phyloP scores from a whole-genome alignment of 2,329 filamentous ascomycete genomes.

The Teratosphaeria destructans region DNA sequence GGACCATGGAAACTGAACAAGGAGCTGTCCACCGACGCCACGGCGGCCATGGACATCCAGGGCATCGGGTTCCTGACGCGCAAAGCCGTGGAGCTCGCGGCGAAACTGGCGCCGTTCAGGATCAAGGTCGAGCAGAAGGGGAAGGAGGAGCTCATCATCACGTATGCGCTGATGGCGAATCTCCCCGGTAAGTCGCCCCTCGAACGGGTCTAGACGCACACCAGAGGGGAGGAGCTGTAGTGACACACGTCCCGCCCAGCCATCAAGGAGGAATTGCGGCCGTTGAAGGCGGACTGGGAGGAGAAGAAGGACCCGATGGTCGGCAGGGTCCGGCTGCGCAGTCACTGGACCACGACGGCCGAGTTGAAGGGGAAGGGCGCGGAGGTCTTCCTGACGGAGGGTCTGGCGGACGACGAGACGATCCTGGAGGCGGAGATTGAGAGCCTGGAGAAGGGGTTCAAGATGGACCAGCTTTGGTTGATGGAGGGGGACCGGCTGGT shows the following conservation, averaged over 20 bases:
- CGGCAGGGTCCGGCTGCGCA: not conserved
- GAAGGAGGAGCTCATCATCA: not conserved
- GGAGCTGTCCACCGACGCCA: conserved; percentile 1
- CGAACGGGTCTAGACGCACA: not conserved
- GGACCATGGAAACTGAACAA: conserved; percentile 3
- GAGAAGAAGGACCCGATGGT: conserved; percentile 3
- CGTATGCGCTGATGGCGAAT: not conserved
- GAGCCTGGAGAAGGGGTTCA: conserved; percentile 3
- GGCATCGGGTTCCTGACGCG: conserved; percentile 3
- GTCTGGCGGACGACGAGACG: conserved; percentile 5
- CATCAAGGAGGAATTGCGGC: conserved; percentile 3
- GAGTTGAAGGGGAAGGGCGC: not conserved
- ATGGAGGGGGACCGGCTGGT: conserved; percentile 10
- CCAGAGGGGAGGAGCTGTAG: not conserved
- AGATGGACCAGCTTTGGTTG: conserved; percentile 10
- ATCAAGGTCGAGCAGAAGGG: conserved; percentile 1
- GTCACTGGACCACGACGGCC: not conserved
- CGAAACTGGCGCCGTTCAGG: conserved; percentile 2
- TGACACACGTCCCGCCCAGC: not conserved
- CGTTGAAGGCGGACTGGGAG: conserved; percentile 1
- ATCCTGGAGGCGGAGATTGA: conserved; percentile 10
- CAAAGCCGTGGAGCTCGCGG: not conserved
- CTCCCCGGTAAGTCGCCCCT: not conserved
- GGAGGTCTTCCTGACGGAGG: conserved; percentile 9
- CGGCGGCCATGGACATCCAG: conserved; percentile 2